Evolutionary conservation across 2,329 filamentous ascomycete genomes (phyloP).

Genomic region (Colletotrichum noveboracense): DNA sequence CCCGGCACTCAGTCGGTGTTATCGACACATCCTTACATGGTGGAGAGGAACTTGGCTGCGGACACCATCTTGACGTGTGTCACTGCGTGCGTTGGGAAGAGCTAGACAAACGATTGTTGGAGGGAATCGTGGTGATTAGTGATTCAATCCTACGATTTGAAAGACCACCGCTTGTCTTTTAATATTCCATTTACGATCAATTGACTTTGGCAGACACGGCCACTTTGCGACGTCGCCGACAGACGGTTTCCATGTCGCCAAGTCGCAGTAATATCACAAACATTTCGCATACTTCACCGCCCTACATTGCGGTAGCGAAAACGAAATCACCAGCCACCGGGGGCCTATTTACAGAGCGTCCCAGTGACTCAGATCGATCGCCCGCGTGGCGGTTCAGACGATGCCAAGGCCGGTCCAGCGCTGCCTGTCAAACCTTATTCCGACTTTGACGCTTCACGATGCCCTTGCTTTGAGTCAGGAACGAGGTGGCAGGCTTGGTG

Average conservation of each 20-base stretch:
- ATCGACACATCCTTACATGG: neutral
- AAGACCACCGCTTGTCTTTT: neutral
- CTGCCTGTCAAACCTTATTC: neutral
- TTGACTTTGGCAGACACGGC: neutral
- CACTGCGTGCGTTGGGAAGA: neutral
- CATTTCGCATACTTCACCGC: accelerated
- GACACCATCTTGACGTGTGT: neutral
- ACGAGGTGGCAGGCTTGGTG: neutral
- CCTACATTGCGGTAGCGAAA: neutral
- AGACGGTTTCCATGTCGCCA: neutral
- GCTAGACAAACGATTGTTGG: neutral
- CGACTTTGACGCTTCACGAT: neutral
- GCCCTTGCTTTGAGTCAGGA: neutral
- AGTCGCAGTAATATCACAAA: neutral
- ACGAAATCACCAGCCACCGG: neutral
- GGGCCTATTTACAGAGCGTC: neutral
- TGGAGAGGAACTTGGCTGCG: neutral
- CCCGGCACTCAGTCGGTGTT: neutral
- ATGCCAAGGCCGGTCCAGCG: neutral
- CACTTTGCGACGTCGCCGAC: neutral
- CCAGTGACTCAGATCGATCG: neutral
- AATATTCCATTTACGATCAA: neutral
- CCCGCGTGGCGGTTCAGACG: neutral
- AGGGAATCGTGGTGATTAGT: neutral
- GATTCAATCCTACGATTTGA: too few species aligned